Evolutionary conservation across 129 eudicot species (phyloP).

Genomic region (Chrysanthemum makinoi): DNA sequence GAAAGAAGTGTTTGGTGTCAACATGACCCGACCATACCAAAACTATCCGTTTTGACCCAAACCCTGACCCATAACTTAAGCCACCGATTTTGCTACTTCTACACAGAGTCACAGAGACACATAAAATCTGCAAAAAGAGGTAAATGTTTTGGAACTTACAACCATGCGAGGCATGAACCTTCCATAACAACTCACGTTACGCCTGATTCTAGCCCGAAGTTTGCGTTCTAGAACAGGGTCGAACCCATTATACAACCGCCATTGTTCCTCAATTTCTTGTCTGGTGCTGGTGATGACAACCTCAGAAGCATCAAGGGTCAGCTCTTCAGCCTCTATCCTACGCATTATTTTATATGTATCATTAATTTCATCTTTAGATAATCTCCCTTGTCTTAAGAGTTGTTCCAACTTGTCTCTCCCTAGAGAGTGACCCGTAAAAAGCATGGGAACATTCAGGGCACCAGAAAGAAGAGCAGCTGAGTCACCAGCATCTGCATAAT

Average conservation of each 20-base stretch:
- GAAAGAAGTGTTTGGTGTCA: too few species aligned
- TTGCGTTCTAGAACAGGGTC: conserved; percentile 86
- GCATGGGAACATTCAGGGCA: conserved; percentile 95
- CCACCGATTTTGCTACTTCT: too few species aligned
- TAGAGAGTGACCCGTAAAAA: conserved; percentile 93
- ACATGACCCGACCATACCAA: too few species aligned
- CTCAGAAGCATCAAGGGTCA: conserved; percentile 95
- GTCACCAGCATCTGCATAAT: conserved; percentile 99
- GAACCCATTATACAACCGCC: conserved; percentile 95
- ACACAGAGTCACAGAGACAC: background rate
- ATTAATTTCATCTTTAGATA: conserved; percentile 82
- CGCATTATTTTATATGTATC: conserved; percentile 93
- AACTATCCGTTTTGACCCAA: too few species aligned
- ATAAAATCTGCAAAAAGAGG: conserved; percentile 2
- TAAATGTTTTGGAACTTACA: conserved; percentile 52
- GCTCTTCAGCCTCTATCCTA: conserved; percentile 95
- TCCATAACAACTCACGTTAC: conserved; percentile 97
- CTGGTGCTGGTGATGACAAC: conserved; percentile 95
- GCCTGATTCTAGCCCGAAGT: conserved; percentile 86
- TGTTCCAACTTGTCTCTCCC: conserved; percentile 97
- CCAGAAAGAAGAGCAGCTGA: conserved; percentile 95
- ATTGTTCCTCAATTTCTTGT: conserved; percentile 97
- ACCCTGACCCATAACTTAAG: too few species aligned
- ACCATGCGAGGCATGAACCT: conserved; percentile 98
- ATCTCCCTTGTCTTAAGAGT: conserved; percentile 83